phyloP scores from a whole-genome alignment of 768 basidiomycete species.

The Leccinum barrowsii region DNA sequence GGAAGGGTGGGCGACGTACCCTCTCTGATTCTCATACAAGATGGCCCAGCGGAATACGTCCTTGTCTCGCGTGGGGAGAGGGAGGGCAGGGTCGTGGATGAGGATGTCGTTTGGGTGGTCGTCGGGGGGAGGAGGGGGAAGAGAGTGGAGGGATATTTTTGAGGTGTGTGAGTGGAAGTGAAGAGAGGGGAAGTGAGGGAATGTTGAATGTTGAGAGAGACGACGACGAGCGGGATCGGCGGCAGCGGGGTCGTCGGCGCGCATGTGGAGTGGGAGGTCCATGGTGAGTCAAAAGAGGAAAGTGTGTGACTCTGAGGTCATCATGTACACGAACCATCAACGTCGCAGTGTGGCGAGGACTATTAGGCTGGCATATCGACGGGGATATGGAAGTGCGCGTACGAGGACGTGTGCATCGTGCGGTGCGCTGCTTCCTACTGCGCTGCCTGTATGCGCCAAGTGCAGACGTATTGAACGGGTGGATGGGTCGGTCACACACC shows the following conservation, averaged over 20 bases:
- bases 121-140: background rate
- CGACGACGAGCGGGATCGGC: conserved; percentile 48
- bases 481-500: conserved; percentile 52
- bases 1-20: conserved; percentile 40
- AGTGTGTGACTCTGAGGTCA: background rate
- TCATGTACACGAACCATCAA: conserved; percentile 16
- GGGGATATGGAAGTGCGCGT: conserved; percentile 14
- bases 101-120: conserved; percentile 24
- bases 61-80: conserved; percentile 30
- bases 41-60: conserved; percentile 75
- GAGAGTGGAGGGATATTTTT: background rate
- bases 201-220: conserved; percentile 35
- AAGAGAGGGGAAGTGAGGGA: conserved; percentile 32
- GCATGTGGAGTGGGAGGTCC: conserved; percentile 37
- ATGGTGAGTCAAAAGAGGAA: conserved; percentile 14
- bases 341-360: background rate
- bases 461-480: conserved; percentile 67
- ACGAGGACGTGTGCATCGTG: conserved; percentile 58
- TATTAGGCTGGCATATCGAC: conserved; percentile 9
- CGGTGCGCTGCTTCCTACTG: conserved; percentile 51
- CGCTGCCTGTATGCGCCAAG: conserved; percentile 69
- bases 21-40: conserved; percentile 80
- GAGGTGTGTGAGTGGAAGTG: conserved; percentile 29
- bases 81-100: conserved; percentile 26
- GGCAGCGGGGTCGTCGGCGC: conserved; percentile 39